phyloP scores from a whole-genome alignment of 441 rosid genomes.

The Pelargonium citronellum region DNA sequence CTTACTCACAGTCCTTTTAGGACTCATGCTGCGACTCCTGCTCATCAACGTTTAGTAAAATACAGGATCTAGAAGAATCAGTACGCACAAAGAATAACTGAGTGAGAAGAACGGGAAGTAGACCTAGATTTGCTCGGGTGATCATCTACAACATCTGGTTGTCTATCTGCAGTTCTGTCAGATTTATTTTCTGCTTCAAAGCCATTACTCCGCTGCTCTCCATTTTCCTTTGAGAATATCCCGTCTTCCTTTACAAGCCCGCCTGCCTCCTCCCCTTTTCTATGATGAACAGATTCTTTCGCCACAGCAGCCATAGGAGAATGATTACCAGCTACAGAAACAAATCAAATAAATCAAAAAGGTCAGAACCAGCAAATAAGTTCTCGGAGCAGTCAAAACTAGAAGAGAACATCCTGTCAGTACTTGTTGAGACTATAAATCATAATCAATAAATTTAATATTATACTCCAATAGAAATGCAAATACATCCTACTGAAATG shows the following conservation, averaged over 20 bases:
- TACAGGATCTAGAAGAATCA: slow-evolving; percentile 39
- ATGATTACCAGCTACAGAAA: slow-evolving; percentile 31
- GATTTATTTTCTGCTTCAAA: slow-evolving; percentile 37
- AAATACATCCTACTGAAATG: background rate
- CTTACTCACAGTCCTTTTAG: slow-evolving; percentile 66
- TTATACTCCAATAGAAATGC: background rate
- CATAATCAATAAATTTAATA: background rate
- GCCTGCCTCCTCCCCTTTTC: slow-evolving; percentile 42
- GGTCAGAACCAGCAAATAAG: background rate
- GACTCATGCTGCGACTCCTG: slow-evolving; percentile 92
- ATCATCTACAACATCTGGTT: slow-evolving; percentile 75
- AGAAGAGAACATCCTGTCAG: background rate
- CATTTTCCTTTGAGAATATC: slow-evolving; percentile 51
- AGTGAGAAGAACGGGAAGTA: slow-evolving; percentile 38
- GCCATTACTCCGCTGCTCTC: slow-evolving; percentile 48
- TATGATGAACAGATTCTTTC: slow-evolving; percentile 39
- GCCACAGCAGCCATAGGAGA: slow-evolving; percentile 33
- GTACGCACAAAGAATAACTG: slow-evolving; percentile 39
- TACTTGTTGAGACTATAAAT: background rate
- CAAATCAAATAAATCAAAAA: background rate
- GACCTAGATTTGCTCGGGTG: slow-evolving; percentile 88
- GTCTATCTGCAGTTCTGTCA: slow-evolving; percentile 57
- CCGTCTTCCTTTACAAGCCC: slow-evolving; percentile 43
- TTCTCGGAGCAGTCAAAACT: background rate
- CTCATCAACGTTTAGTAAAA: slow-evolving; percentile 48